phyloP scores from a whole-genome alignment of 1,139 yeast genomes.

The Yamadazyma sp. region DNA sequence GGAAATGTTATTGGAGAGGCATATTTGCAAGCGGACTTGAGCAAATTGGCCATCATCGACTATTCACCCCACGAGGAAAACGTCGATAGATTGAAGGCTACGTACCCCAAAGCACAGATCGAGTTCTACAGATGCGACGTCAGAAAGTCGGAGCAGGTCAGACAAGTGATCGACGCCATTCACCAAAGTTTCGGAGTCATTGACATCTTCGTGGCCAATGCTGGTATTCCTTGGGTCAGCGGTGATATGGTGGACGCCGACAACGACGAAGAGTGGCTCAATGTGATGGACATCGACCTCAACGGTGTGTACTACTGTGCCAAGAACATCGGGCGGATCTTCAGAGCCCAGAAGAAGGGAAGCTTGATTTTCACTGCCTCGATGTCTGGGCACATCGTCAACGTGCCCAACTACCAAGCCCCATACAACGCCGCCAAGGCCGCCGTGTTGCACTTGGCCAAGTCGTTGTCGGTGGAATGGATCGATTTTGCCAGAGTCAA shows the following conservation, averaged over 20 bases:
- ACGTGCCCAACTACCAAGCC: conserved; percentile 64
- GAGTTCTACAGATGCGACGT: conserved; percentile 42
- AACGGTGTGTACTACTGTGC: conserved; percentile 49
- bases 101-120: conserved; percentile 32
- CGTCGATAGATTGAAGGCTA: conserved; percentile 26
- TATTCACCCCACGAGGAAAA: conserved; percentile 34
- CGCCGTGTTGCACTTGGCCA: conserved; percentile 54
- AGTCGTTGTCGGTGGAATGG: conserved; percentile 56
- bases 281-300: conserved; percentile 44
- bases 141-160: conserved; percentile 38
- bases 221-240: conserved; percentile 50
- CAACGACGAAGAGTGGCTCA: conserved; percentile 45
- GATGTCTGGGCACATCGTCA: conserved; percentile 66
- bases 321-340: conserved; percentile 40
- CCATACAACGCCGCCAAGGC: conserved; percentile 62
- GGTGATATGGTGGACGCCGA: conserved; percentile 39
- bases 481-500: conserved; percentile 56
- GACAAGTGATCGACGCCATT: conserved; percentile 30
- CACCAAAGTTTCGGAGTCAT: conserved; percentile 38
- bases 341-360: conserved; percentile 43
- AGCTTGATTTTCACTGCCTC: conserved; percentile 62
- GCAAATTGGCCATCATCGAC: conserved; percentile 46
- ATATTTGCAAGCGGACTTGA: conserved; percentile 45
- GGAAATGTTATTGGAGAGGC: conserved; percentile 47
- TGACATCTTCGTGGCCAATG: conserved; percentile 55